A percentile compares a stretch with the other conserved stretches of the same genome.
phyloP scores from a whole-genome alignment of 1,284 basidiomycete species.

The Naganishia albida region DNA sequence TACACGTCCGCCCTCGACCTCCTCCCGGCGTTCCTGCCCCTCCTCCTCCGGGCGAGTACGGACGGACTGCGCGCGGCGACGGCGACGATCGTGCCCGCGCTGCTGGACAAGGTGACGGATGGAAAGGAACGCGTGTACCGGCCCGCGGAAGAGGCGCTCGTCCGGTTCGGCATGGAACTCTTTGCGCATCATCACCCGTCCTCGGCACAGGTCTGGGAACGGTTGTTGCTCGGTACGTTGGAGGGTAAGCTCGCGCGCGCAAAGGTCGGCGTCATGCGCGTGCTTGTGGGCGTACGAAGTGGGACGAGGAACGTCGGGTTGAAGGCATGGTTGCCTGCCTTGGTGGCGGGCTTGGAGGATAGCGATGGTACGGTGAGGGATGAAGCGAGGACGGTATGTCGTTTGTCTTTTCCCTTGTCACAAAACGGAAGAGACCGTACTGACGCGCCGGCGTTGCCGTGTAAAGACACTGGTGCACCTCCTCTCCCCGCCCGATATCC shows the following conservation, averaged over 20 bases:
- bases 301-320: constrained; percentile 66
- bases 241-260: constrained; percentile 74
- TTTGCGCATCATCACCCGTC: constrained; percentile 62
- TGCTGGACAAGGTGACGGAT: constrained; percentile 50
- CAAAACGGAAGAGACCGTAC: not conserved
- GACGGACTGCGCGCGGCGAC: constrained; percentile 40
- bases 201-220: constrained; percentile 73
- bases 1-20: constrained; percentile 44
- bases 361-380: constrained; percentile 86
- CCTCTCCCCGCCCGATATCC: constrained; percentile 76
- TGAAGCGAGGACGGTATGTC: constrained; percentile 63
- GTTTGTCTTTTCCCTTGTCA: not conserved
- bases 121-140: constrained; percentile 48
- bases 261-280: constrained; percentile 53
- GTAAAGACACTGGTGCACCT: constrained; percentile 68
- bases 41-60: constrained; percentile 29
- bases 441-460: no score
- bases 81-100: constrained; percentile 41
- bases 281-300: constrained; percentile 60
- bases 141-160: constrained; percentile 41
- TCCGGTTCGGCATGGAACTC: constrained; percentile 37
- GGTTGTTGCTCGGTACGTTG: constrained; percentile 71
- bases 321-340: constrained; percentile 72
- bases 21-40: constrained; percentile 47
- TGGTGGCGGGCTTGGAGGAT: constrained; percentile 86